Percentiles rank a stretch among this genome's conserved stretches.
These are phyloP conservation scores for Neckera pumila DNA, from an alignment of 225 moss, liverwort and hornwort genomes.

Conservation along the genomic window DNA sequence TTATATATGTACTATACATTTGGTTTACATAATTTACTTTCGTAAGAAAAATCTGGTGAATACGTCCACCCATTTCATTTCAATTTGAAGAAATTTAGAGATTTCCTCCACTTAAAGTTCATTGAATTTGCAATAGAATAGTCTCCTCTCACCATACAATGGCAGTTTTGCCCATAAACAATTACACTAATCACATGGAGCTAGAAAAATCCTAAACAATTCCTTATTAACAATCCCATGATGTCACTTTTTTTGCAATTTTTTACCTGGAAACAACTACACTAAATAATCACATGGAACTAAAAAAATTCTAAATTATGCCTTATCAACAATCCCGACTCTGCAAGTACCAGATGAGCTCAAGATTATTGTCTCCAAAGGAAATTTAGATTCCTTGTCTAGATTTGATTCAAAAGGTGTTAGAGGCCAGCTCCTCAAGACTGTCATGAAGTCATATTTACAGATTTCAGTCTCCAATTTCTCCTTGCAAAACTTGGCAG, in stretches of 20 bases:
- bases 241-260: not conserved
- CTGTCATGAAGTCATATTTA: not conserved
- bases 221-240: not conserved
- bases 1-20: too few relatives aligned
- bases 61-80: not conserved
- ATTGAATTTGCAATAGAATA: not conserved
- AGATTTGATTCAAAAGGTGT: not conserved
- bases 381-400: not conserved
- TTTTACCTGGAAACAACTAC: not conserved
- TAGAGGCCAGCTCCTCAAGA: not conserved
- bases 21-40: too few relatives aligned
- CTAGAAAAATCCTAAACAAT: too few relatives aligned
- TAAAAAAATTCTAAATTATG: not conserved
- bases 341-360: not conserved
- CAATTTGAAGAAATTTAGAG: not conserved
- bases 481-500: not conserved
- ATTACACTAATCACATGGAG: not conserved
- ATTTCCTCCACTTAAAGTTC: not conserved
- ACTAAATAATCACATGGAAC: not conserved
- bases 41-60: not conserved
- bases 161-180: not conserved
- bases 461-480: not conserved
- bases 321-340: not conserved
- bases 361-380: not conserved
- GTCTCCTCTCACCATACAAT: not conserved